A percentile compares a stretch with the other conserved stretches of the same genome.
phyloP scores from a whole-genome alignment of 1,284 basidiomycete species.

The Austroboletus novae-zelandiae region DNA sequence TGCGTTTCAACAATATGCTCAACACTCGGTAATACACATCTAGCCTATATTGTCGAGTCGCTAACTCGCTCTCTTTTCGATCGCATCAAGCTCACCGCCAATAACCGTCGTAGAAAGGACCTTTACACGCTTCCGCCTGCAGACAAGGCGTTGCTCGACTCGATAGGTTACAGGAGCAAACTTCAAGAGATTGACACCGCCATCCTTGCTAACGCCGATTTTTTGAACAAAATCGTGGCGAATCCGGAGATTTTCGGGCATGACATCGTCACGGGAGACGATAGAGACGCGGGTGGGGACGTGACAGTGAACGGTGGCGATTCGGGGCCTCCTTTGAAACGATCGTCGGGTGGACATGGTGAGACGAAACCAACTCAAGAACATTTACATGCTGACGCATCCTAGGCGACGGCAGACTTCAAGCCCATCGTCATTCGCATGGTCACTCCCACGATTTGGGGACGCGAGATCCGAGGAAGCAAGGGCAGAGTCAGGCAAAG shows the following conservation, averaged over 20 bases:
- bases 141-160: slow-evolving; percentile 60
- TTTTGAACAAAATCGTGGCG: slow-evolving; percentile 62
- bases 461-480: slow-evolving; percentile 22
- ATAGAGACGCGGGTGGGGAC: slow-evolving; percentile 1
- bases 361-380: not conserved
- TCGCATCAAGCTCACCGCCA: slow-evolving; percentile 58
- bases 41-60: not conserved
- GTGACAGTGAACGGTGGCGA: not conserved
- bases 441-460: slow-evolving; percentile 26
- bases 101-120: slow-evolving; percentile 74
- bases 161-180: slow-evolving; percentile 65
- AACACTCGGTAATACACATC: slow-evolving; percentile 49
- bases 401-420: slow-evolving; percentile 29
- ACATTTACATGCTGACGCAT: not conserved
- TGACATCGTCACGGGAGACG: slow-evolving; percentile 33
- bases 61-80: not conserved
- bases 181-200: slow-evolving; percentile 66
- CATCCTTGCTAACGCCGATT: slow-evolving; percentile 68
- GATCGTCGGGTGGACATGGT: slow-evolving; percentile 8
- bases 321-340: not conserved
- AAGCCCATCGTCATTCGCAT: slow-evolving; percentile 27
- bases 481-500: slow-evolving; percentile 10
- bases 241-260: slow-evolving; percentile 74
- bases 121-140: slow-evolving; percentile 56
- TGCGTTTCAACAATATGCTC: slow-evolving; percentile 64